These are phyloP conservation scores for Xylariaceae sp. DNA, from an alignment of 2,329 filamentous ascomycete genomes.

Conservation along the genomic window DNA sequence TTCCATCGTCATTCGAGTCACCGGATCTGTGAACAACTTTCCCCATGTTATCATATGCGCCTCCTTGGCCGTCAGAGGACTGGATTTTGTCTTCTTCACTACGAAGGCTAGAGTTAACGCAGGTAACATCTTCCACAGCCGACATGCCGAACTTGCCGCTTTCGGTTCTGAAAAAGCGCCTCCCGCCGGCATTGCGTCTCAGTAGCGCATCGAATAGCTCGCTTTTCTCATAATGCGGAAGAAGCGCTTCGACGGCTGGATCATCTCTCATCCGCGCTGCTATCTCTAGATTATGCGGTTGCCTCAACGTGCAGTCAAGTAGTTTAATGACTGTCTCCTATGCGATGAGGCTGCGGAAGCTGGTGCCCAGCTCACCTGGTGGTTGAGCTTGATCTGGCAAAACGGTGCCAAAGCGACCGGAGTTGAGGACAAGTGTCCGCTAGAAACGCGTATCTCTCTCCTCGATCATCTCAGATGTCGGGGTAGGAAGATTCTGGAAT, in stretches of 20 bases:
- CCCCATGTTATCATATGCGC: too few species aligned
- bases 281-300: constrained; percentile 26
- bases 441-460: background rate
- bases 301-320: constrained; percentile 25
- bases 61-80: too few species aligned
- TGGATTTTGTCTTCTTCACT: constrained; percentile 4
- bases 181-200: constrained; percentile 12
- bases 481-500: constrained; percentile 19
- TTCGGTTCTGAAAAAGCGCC: constrained; percentile 35
- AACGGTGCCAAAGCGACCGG: background rate
- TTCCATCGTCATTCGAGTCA: constrained; percentile 26
- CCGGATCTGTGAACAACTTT: constrained; percentile 28
- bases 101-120: constrained; percentile 16
- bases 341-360: constrained; percentile 31
- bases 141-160: constrained; percentile 35
- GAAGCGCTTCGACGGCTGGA: constrained; percentile 21
- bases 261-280: constrained; percentile 19
- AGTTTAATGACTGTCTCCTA: constrained; percentile 27
- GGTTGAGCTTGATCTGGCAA: constrained; percentile 1
- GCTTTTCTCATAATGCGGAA: constrained; percentile 19
- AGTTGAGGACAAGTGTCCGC: constrained; percentile 26
- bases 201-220: constrained; percentile 24
- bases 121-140: constrained; percentile 32
- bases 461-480: constrained; percentile 2
- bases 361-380: background rate